phyloP scores from a whole-genome alignment of 805 yeast genomes.

The Candida sphagnicola region DNA sequence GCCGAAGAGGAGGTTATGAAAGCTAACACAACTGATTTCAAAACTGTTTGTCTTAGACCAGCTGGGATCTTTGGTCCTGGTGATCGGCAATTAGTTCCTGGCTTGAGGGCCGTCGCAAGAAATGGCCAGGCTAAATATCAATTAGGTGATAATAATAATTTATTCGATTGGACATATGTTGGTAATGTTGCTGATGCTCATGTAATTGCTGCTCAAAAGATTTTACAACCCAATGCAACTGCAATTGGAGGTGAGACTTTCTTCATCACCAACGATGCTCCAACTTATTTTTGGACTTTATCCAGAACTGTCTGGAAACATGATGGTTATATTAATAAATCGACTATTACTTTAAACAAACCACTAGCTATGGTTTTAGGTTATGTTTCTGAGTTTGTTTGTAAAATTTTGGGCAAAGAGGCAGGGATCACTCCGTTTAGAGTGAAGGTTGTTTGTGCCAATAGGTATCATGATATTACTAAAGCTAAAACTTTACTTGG shows the following conservation, averaged over 20 bases:
- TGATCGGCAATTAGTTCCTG: slow-evolving; percentile 94
- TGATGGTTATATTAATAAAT: slow-evolving; percentile 77
- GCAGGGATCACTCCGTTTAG: slow-evolving; percentile 96
- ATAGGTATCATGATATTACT: slow-evolving; percentile 85
- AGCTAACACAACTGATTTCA: slow-evolving; percentile 50
- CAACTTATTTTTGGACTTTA: slow-evolving; percentile 94
- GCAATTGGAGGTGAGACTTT: slow-evolving; percentile 80
- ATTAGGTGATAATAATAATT: slow-evolving; percentile 87
- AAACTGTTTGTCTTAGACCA: slow-evolving; percentile 87
- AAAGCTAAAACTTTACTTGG: slow-evolving; percentile 80
- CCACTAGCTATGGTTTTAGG: slow-evolving; percentile 81
- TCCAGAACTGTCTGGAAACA: slow-evolving; percentile 98
- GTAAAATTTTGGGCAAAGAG: slow-evolving; percentile 71
- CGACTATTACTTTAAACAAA: slow-evolving; percentile 63
- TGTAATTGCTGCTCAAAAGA: slow-evolving; percentile 80
- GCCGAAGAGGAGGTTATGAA: slow-evolving; percentile 81
- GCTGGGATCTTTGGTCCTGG: slow-evolving; percentile 99
- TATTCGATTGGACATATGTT: slow-evolving; percentile 97
- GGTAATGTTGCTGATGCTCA: slow-evolving; percentile 98
- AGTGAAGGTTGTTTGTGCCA: slow-evolving; percentile 88
- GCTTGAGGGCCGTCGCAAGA: slow-evolving; percentile 75
- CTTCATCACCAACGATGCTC: slow-evolving; percentile 90
- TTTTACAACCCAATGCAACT: slow-evolving; percentile 45
- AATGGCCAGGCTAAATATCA: slow-evolving; percentile 89
- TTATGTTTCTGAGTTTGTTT: slow-evolving; percentile 69